These are phyloP conservation scores for Exophiala viscosa DNA, from an alignment of 2,329 filamentous ascomycete species.

Conservation along the genomic window DNA sequence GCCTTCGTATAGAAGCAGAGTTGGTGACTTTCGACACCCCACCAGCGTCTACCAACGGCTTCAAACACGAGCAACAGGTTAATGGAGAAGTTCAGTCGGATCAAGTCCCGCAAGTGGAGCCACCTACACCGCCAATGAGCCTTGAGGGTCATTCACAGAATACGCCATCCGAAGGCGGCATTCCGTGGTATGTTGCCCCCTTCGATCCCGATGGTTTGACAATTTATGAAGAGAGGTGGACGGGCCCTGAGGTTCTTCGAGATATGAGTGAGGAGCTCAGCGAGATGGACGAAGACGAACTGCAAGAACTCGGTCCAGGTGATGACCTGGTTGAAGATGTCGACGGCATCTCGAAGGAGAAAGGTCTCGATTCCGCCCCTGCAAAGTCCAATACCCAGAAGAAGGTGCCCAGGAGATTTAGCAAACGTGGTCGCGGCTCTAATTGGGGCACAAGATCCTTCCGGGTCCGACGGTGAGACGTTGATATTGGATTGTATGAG, in stretches of 20 bases:
- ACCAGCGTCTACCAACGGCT: slow-evolving; percentile 30
- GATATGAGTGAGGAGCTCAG: slow-evolving; percentile 82
- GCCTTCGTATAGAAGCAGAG: slow-evolving; percentile 4
- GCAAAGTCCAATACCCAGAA: slow-evolving; percentile 11
- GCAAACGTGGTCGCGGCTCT: slow-evolving; percentile 10
- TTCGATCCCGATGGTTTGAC: slow-evolving; percentile 80
- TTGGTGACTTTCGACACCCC: slow-evolving; percentile 24
- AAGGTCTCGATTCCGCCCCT: slow-evolving; percentile 1
- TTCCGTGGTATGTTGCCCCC: slow-evolving; percentile 81
- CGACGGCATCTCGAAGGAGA: neutral
- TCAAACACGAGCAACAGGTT: slow-evolving; percentile 29
- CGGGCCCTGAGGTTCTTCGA: slow-evolving; percentile 66
- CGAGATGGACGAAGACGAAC: slow-evolving; percentile 86
- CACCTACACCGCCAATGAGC: slow-evolving; percentile 41
- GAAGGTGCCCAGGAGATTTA: slow-evolving; percentile 2
- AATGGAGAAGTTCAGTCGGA: slow-evolving; percentile 40
- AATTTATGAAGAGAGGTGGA: slow-evolving; percentile 70
- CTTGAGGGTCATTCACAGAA: slow-evolving; percentile 41
- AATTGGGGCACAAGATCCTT: slow-evolving; percentile 20
- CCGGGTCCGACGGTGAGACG: slow-evolving; percentile 12
- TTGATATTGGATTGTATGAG: slow-evolving; percentile 7
- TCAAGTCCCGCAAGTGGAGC: slow-evolving; percentile 37
- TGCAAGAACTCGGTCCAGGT: slow-evolving; percentile 64
- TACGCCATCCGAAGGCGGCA: slow-evolving; percentile 66
- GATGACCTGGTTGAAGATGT: slow-evolving; percentile 32